These are phyloP conservation scores for Prototheca cutis DNA, from an alignment of 163 green algal species.

Conservation along the genomic window DNA sequence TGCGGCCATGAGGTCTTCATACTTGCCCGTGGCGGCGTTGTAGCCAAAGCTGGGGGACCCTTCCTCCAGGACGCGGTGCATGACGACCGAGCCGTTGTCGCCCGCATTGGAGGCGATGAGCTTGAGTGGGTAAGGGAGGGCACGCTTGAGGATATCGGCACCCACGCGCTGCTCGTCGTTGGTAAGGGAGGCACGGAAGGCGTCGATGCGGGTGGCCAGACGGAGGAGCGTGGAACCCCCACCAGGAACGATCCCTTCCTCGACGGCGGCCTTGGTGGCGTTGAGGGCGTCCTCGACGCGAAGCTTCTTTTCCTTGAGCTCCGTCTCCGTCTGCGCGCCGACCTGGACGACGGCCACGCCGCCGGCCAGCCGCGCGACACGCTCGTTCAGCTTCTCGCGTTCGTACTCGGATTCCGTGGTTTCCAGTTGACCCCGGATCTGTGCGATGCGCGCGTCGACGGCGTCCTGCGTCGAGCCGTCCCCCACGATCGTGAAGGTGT, in stretches of 20 bases:
- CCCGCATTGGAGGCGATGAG: constrained; percentile 96
- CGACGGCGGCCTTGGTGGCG: constrained; percentile 95
- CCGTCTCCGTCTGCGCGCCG: constrained; percentile 96
- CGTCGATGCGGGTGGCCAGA: constrained; percentile 64
- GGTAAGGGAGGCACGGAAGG: constrained; percentile 51
- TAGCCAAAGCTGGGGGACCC: constrained; percentile 67
- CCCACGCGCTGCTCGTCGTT: constrained; percentile 57
- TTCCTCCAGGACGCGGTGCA: constrained; percentile 69
- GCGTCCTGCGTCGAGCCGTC: constrained; percentile 66
- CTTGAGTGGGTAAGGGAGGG: constrained; percentile 87
- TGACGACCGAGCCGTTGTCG: constrained; percentile 91
- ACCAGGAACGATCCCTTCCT: constrained; percentile 99
- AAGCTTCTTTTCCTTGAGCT: constrained; percentile 99
- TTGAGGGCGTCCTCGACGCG: constrained; percentile 98
- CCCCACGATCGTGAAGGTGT: constrained; percentile 92
- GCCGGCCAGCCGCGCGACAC: constrained; percentile 87
- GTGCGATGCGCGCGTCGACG: constrained; percentile 73
- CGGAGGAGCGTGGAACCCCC: constrained; percentile 94
- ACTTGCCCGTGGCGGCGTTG: constrained; percentile 75
- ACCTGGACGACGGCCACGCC: constrained; percentile 97
- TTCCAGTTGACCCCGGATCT: neutral
- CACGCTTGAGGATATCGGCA: constrained; percentile 93
- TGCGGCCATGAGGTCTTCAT: constrained; percentile 82
- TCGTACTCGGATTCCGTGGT: constrained; percentile 91
- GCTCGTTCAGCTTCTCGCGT: constrained; percentile 99